Percentiles rank a stretch among this genome's conserved stretches.
phyloP scores from a whole-genome alignment of 1,139 yeast genomes.

The Trichomonascaceae sp. region DNA sequence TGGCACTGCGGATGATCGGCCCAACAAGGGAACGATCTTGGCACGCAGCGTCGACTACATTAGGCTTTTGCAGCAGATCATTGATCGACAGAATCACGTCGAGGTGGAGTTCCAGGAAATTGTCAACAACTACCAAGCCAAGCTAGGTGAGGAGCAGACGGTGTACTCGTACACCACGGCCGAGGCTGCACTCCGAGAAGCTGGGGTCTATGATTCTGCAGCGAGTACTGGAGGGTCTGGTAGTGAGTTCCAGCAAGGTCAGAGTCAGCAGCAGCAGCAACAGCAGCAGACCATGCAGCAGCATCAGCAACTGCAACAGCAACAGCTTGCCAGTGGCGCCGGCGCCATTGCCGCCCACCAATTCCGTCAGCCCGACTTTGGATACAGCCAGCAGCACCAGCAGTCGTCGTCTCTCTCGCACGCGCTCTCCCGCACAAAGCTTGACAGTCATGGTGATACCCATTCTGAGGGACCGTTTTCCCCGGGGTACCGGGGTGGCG shows the following conservation, averaged over 20 bases:
- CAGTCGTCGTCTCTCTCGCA: too few relatives aligned
- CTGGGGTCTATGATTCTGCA: slow-evolving; percentile 58
- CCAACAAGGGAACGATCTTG: slow-evolving; percentile 84
- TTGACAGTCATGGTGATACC: background rate
- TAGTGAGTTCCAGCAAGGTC: background rate
- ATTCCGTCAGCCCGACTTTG: too few relatives aligned
- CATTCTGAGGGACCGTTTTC: background rate
- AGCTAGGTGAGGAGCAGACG: slow-evolving; percentile 30
- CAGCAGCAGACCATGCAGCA: background rate
- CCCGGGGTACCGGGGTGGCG: background rate
- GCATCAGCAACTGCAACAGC: background rate
- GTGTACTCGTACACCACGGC: slow-evolving; percentile 65
- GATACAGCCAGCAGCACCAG: too few relatives aligned
- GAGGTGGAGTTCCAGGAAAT: slow-evolving; percentile 63
- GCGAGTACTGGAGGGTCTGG: background rate
- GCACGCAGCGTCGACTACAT: slow-evolving; percentile 79
- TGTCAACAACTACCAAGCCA: slow-evolving; percentile 40
- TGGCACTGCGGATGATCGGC: slow-evolving; percentile 64
- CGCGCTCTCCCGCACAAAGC: background rate
- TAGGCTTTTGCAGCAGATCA: slow-evolving; percentile 54
- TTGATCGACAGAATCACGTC: slow-evolving; percentile 53
- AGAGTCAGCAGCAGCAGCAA: background rate
- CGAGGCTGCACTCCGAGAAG: slow-evolving; percentile 58
- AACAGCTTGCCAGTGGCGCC: background rate
- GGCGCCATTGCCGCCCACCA: background rate